Conservation (phyloP, 208 protist species). For the Acanthamoeba triangularis region DNA sequence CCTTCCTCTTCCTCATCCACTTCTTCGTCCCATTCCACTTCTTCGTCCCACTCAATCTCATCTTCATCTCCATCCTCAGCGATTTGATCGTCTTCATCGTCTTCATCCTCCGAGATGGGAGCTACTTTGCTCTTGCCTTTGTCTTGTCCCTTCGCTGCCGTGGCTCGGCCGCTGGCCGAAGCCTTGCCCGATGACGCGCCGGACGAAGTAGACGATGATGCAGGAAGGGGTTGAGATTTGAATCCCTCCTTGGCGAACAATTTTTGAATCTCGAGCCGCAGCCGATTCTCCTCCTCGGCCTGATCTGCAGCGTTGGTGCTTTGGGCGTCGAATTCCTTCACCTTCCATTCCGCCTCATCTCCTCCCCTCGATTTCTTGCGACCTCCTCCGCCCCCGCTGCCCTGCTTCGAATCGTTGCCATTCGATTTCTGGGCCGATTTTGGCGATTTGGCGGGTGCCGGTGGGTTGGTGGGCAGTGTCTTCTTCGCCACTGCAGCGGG, state of each 20-base stretch:
- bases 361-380: background rate
- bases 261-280: constrained; percentile 10
- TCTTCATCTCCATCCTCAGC: background rate
- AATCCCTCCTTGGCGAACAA: constrained; percentile 24
- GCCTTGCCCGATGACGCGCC: background rate
- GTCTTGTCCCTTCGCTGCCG: background rate
- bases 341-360: constrained; percentile 13
- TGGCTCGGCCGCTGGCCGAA: background rate
- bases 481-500: background rate
- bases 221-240: background rate
- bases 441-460: background rate
- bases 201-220: background rate
- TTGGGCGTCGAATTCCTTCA: constrained; percentile 2
- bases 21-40: constrained; percentile 17
- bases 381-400: background rate
- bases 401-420: no score
- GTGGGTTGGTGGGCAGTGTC: background rate
- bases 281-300: constrained; percentile 10
- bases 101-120: background rate
- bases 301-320: background rate
- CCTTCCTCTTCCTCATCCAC: constrained; percentile 8
- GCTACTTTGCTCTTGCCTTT: background rate
- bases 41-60: constrained; percentile 36
- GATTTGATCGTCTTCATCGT: background rate
- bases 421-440: background rate